Conservation (phyloP, 1,284 basidiomycete species). For the Bondarzewia mesenterica region DNA sequence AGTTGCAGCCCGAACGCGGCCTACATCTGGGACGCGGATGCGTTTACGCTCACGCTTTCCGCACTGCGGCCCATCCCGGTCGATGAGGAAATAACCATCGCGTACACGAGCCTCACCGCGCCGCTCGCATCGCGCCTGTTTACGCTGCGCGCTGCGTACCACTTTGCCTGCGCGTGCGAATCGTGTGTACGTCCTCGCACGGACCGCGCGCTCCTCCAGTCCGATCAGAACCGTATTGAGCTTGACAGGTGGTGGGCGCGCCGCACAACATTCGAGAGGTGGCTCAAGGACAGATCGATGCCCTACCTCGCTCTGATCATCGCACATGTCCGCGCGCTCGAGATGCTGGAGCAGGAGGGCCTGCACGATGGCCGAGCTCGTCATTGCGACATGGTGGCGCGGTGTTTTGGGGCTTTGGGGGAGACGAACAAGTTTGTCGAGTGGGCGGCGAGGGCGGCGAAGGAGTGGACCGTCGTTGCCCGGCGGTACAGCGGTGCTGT, state of each 20-base stretch:
- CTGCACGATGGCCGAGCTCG: slow-evolving; percentile 1
- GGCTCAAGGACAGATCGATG: background rate
- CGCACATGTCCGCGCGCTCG: slow-evolving; percentile 24
- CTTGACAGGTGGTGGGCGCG: background rate
- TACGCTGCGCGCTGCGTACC: slow-evolving; percentile 21
- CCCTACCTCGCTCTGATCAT: slow-evolving; percentile 24
- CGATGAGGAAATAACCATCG: slow-evolving; percentile 36
- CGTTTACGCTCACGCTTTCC: slow-evolving; percentile 28
- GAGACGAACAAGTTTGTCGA: background rate
- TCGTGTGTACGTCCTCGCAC: slow-evolving; percentile 20
- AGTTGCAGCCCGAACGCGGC: slow-evolving; percentile 36
- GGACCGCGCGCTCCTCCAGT: background rate
- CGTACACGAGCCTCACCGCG: slow-evolving; percentile 24
- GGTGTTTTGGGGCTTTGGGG: background rate
- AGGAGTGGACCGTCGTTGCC: background rate
- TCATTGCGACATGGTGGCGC: background rate
- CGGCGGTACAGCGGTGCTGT: background rate
- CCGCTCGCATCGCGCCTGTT: slow-evolving; percentile 20
- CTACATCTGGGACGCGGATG: slow-evolving; percentile 28
- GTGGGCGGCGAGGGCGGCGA: background rate
- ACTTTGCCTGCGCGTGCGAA: slow-evolving; percentile 30
- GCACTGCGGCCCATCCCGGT: slow-evolving; percentile 29
- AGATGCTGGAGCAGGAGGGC: slow-evolving; percentile 17
- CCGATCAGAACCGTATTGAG: background rate
- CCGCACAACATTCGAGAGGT: background rate